Evolutionary conservation across 805 yeast species (phyloP).

Genomic region (fission yeast (Schizosaccharomyces pombe)): ASM294v3 CU329670.1:688001-688500

Average conservation of each 20-base stretch:
- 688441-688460: no score
- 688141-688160: slow-evolving; percentile 24
- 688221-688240: slow-evolving; percentile 19
- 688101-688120: slow-evolving; percentile 17
- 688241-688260: not conserved
- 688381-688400: not conserved
- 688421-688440: no score
- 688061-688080: not conserved
- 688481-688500: no score
- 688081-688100: not conserved
- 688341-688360: not conserved
- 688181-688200: slow-evolving; percentile 29
- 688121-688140: slow-evolving; percentile 15
- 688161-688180: slow-evolving; percentile 31
- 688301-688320: not conserved
- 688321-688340: not conserved
- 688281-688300: not conserved
- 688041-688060: not conserved
- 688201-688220: slow-evolving; percentile 20
- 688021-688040: slow-evolving; percentile 3
- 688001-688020: slow-evolving; percentile 9
- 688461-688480: no score
- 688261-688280: not conserved
- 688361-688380: not conserved
- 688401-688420: no score